phyloP scores from a whole-genome alignment of 768 basidiomycete species.

The Kwoniella pini region DNA sequence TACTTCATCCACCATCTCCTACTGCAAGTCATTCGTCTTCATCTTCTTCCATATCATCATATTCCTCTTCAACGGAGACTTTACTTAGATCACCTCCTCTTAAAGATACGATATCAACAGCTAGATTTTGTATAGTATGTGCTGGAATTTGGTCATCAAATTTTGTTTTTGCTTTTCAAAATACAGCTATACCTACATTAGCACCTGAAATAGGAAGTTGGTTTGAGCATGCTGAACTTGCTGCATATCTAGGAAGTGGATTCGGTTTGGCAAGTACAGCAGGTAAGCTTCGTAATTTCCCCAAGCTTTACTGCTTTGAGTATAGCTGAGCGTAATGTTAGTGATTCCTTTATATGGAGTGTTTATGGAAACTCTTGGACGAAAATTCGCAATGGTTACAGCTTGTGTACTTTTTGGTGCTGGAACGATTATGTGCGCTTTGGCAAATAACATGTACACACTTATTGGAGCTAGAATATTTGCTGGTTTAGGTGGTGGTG shows the following conservation, averaged over 20 bases:
- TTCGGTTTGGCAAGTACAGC: slow-evolving; percentile 49
- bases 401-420: slow-evolving; percentile 46
- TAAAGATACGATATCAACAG: slow-evolving; percentile 31
- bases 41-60: background rate
- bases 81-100: slow-evolving; percentile 29
- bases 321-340: background rate
- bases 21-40: background rate
- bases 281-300: no score
- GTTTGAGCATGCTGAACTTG: slow-evolving; percentile 51
- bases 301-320: no score
- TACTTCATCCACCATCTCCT: background rate
- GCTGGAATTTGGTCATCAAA: slow-evolving; percentile 46
- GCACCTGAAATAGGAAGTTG: slow-evolving; percentile 40
- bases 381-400: slow-evolving; percentile 49
- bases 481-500: slow-evolving; percentile 50
- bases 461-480: slow-evolving; percentile 44
- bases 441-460: slow-evolving; percentile 33
- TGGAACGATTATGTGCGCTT: slow-evolving; percentile 39
- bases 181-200: slow-evolving; percentile 49
- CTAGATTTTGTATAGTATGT: slow-evolving; percentile 32
- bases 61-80: background rate
- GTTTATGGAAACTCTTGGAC: slow-evolving; percentile 48
- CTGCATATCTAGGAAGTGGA: slow-evolving; percentile 47
- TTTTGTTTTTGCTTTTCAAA: slow-evolving; percentile 53
- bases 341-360: slow-evolving; percentile 53